Conservation (phyloP, 1,284 basidiomycete genomes). For the Ceratobasidium sp. region DNA sequence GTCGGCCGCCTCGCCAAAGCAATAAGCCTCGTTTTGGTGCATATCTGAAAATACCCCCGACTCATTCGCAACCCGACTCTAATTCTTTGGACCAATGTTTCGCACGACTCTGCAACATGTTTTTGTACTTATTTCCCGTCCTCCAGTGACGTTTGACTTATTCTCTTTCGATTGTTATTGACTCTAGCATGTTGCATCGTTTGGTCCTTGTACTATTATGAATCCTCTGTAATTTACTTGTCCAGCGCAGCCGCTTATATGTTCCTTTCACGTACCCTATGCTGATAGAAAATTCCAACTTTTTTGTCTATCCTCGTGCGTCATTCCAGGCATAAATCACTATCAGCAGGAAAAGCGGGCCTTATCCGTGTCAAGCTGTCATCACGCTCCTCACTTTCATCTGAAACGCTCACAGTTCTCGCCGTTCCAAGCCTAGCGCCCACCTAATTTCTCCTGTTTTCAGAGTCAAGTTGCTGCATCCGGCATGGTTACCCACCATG, state of each 20-base stretch:
- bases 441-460: conserved; percentile 30
- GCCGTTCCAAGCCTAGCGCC: conserved; percentile 8
- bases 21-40: conserved; percentile 1
- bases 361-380: conserved; percentile 15
- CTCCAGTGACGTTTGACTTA: conserved; percentile 34
- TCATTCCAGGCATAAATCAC: conserved; percentile 1
- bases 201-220: conserved; percentile 40
- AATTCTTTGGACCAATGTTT: conserved; percentile 12
- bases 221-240: conserved; percentile 10
- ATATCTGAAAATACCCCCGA: not conserved
- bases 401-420: conserved; percentile 20
- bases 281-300: not conserved
- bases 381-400: conserved; percentile 1
- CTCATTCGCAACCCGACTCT: not conserved
- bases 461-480: not conserved
- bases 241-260: not conserved
- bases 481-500: not conserved
- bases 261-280: conserved; percentile 1
- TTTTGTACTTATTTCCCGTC: conserved; percentile 2
- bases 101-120: conserved; percentile 13
- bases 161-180: conserved; percentile 14
- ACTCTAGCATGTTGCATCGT: conserved; percentile 24
- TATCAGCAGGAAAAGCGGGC: conserved; percentile 37
- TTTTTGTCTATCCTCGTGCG: not conserved
- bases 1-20: not conserved